Base-by-base conservation (phyloP, 176 grass and related monocot species). In the Secale cereale region DNA sequence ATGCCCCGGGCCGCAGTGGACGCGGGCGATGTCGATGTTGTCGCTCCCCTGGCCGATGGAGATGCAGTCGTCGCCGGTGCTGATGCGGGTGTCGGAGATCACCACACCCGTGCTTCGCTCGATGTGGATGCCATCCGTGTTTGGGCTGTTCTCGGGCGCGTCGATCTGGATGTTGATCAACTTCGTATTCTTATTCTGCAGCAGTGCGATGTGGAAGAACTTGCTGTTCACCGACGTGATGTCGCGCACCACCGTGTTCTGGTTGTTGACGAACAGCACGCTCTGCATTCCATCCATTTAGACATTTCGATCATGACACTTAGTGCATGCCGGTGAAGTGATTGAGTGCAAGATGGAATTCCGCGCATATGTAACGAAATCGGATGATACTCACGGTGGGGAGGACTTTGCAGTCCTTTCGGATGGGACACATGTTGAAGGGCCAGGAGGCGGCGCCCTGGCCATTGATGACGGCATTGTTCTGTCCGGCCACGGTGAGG, bases 61-160 rank as follows among this genome's bases (percentile, higher is more conserved):
- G 75, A 97, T 84, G 85, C 94, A 97, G 66, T 93, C 94, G 7
- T 97, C 94, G 11, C 94, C 94, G 0, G 89, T 93, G 20, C 74
- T 7, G 62, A 97, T 87, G 19, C 0, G 20, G 0, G 82, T 65
- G 60, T 86, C 77, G 12, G 28, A 14, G 72, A 97, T 93, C 4
- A 20, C 23, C 41, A 97, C 87, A 0, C 82, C 68, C 1, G 36
- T 33, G 89, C 85, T 88, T 22, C 89, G 87, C 81, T 93, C 91
- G 6, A 92, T 91, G 79, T 95, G 91, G 56, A 95, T 87, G 15
- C 94, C 94, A 5, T 95, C 94, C 6, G 91, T 93, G 87, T 97
- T 97, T 3, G 94, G 91, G 62, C 94, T 93, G 59, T 33, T 70
- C 30, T 30, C 23, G 2, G 92, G 92, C 39, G 90, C 92, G 1